Evolutionary conservation across 768 basidiomycete species (phyloP), one percentile per base, ranked within the genome.

Genomic region (Austroboletus eburneus): DNA sequence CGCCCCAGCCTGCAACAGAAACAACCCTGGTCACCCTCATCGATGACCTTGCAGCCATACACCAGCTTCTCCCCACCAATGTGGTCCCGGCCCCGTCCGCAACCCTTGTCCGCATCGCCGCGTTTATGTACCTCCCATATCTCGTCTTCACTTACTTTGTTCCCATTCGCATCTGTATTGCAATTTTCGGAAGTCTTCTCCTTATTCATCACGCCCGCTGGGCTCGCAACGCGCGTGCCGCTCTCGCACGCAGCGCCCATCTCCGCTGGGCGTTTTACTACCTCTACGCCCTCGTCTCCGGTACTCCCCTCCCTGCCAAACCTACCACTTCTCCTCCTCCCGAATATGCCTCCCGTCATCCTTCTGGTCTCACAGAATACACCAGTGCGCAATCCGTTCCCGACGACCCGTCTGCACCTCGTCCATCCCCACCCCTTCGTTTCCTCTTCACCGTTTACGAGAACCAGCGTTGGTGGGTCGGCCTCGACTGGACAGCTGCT

Each of bases 391-490:
- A 34, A 0, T 59, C 63, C 4, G 32, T 46, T 4, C 9, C 27
- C n/a, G 51, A 50, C 4, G 57, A 54, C 38, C 39, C 41, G 6
- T 48, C 57, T 8, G 25, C 52, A 14, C 64, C 53, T 0, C 53
- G 41, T 21, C 55, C 64, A 4, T 66, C 57, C 1, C 54, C 64
- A 0, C 58, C 64, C 16, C 66, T 86, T 25, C 81, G 86, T 18
- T 93, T 94, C 70, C 75, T 88, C 39, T 94, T 94, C 60, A 90
- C 85, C n/a, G 69, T 94, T 10, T 85, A 90, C 61, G 92, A 96
- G 66, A 95, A 95, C 66, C 92, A 96, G 68, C 78, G 93, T 6
- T 95, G 93, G 93, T 97, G 93, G 93, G 81, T 97, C 80, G 92
- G 88, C 12, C 78, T 97, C 36, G 93, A 96, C 67, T 97, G 90